Conservation (phyloP, 768 basidiomycete genomes). For the Trametes maxima region DNA sequence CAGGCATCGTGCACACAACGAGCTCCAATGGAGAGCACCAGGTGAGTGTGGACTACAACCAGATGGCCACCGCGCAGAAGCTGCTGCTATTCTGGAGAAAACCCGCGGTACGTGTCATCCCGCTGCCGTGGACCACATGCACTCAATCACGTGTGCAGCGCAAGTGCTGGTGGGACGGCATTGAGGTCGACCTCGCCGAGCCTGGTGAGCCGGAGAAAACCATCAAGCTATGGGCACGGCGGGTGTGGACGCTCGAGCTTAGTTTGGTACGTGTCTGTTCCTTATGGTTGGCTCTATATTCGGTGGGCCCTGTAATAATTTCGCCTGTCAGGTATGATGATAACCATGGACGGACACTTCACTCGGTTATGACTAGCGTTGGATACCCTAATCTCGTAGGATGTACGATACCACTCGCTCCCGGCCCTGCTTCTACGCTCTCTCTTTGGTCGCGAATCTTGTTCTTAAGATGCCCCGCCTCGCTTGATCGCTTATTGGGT, state of each 20-base stretch:
- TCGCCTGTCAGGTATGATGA: constrained; percentile 22
- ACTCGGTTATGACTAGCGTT: constrained; percentile 5
- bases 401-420: constrained; percentile 19
- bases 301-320: background rate
- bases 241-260: constrained; percentile 98
- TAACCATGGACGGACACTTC: constrained; percentile 4
- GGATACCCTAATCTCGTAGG: constrained; percentile 23
- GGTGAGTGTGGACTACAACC: constrained; percentile 84
- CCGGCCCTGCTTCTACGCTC: background rate
- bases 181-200: constrained; percentile 81
- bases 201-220: constrained; percentile 50
- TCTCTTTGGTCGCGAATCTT: background rate
- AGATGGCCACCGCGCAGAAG: constrained; percentile 98
- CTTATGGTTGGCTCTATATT: background rate
- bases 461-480: too few species aligned
- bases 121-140: constrained; percentile 4
- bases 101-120: constrained; percentile 78
- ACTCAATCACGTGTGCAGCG: constrained; percentile 52
- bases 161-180: constrained; percentile 99
- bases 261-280: constrained; percentile 67
- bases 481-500: too few species aligned
- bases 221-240: constrained; percentile 93
- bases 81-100: constrained; percentile 98
- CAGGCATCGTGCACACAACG: constrained; percentile 79
- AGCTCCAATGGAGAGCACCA: constrained; percentile 59